Percentiles rank a stretch among this genome's conserved stretches.
phyloP scores from a whole-genome alignment of 441 rosid species.

The Eruca vesicaria region DNA sequence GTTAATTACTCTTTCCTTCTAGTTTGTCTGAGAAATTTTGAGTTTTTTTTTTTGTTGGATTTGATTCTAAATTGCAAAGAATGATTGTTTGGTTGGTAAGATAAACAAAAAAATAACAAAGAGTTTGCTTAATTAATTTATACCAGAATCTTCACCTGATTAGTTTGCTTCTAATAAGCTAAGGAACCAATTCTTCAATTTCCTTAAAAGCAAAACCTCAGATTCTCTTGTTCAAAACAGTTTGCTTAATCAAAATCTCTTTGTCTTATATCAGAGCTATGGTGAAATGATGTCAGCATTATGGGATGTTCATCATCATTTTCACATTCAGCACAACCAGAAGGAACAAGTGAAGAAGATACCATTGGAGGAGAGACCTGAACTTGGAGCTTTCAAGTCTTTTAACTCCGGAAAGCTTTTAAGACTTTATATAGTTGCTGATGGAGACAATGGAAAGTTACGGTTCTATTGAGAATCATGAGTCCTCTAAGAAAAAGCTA shows the following conservation, averaged over 20 bases:
- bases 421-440: constrained; percentile 41
- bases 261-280: background rate
- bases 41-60: too few relatives aligned
- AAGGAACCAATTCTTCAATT: constrained; percentile 25
- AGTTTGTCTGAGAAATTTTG: too few relatives aligned
- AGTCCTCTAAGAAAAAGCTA: constrained; percentile 33
- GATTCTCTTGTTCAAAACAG: constrained; percentile 27
- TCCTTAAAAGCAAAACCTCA: constrained; percentile 24
- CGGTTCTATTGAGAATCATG: constrained; percentile 20
- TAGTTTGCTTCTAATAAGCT: background rate
- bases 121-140: too few relatives aligned
- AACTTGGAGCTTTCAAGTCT: too few relatives aligned
- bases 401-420: constrained; percentile 36
- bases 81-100: constrained; percentile 3
- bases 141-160: background rate
- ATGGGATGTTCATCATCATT: constrained; percentile 69
- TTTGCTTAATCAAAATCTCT: too few relatives aligned
- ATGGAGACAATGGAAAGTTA: constrained; percentile 42
- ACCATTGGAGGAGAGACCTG: too few relatives aligned
- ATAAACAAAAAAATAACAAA: too few relatives aligned
- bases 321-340: constrained; percentile 30
- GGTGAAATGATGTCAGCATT: constrained; percentile 69
- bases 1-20: constrained; percentile 18
- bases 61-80: too few relatives aligned
- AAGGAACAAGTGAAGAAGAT: constrained; percentile 46